A percentile compares a stretch with the other conserved stretches of the same genome.
Conservation (phyloP, 2,329 filamentous ascomycete species). For the Diplodia corticola region DNA sequence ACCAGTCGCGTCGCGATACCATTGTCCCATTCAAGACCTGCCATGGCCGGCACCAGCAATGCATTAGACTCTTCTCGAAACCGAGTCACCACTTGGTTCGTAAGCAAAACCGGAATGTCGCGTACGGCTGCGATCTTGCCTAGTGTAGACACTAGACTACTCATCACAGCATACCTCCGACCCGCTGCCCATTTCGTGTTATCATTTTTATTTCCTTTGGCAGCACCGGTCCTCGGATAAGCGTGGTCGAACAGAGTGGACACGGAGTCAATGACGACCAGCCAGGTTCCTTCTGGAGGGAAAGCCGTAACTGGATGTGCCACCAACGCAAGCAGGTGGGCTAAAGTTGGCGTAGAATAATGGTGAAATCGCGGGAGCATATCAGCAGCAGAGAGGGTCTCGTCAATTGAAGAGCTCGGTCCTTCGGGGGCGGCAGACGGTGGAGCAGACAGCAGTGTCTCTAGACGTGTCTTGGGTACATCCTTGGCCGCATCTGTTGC, state of each 20-base stretch:
- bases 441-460: constrained; percentile 44
- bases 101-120: constrained; percentile 71
- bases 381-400: constrained; percentile 28
- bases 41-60: constrained; percentile 72
- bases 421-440: constrained; percentile 8
- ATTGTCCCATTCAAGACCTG: constrained; percentile 76
- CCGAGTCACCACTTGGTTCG: constrained; percentile 81
- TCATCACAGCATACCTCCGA: constrained; percentile 62
- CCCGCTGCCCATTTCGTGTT: constrained; percentile 50
- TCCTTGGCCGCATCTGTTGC: constrained; percentile 51
- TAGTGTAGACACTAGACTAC: constrained; percentile 60
- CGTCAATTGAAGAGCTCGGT: constrained; percentile 12
- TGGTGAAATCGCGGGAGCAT: constrained; percentile 62
- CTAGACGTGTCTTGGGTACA: constrained; percentile 51
- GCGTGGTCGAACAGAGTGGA: constrained; percentile 75
- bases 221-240: constrained; percentile 61
- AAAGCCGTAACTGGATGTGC: constrained; percentile 65
- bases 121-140: constrained; percentile 73
- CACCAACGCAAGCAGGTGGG: constrained; percentile 71
- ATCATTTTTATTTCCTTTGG: constrained; percentile 47
- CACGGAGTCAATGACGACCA: constrained; percentile 77
- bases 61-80: constrained; percentile 68
- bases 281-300: constrained; percentile 61
- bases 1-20: constrained; percentile 72
- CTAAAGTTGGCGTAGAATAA: constrained; percentile 58